Percentiles rank a stretch among this genome's conserved stretches.
Evolutionary conservation across 2,329 filamentous ascomycete genomes (phyloP).

Genomic region (Aspergillus transmontanensis): DNA sequence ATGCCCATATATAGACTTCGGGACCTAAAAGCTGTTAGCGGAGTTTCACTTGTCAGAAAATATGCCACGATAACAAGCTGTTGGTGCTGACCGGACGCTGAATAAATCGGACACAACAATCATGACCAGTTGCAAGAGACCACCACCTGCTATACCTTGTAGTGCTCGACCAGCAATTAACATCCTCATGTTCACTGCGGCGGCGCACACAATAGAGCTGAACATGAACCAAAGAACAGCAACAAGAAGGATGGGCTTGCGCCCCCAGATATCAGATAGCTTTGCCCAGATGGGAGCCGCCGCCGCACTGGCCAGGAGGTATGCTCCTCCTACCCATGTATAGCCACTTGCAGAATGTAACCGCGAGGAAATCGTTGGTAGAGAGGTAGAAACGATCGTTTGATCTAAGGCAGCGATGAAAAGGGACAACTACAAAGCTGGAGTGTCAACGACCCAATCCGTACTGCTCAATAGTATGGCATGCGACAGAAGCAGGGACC

Average conservation of each 20-base stretch:
- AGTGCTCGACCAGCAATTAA: slow-evolving; percentile 56
- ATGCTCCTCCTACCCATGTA: slow-evolving; percentile 75
- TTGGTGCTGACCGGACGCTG: slow-evolving; percentile 39
- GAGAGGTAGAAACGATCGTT: slow-evolving; percentile 62
- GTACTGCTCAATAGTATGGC: not conserved
- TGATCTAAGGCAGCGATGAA: slow-evolving; percentile 34
- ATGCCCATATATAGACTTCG: slow-evolving; percentile 54
- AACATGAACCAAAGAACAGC: slow-evolving; percentile 51
- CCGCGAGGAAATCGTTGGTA: slow-evolving; percentile 61
- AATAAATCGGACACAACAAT: slow-evolving; percentile 60
- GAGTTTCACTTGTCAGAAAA: not conserved
- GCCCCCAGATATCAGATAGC: slow-evolving; percentile 60
- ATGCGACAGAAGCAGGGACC: not conserved
- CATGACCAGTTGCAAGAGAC: slow-evolving; percentile 53
- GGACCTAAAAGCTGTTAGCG: slow-evolving; percentile 30
- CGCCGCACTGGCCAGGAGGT: slow-evolving; percentile 69
- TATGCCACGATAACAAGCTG: not conserved
- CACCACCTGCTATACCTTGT: slow-evolving; percentile 57
- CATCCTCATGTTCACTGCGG: slow-evolving; percentile 50
- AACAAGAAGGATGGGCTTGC: slow-evolving; percentile 54
- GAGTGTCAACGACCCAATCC: not conserved
- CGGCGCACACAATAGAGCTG: slow-evolving; percentile 53
- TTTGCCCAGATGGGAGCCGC: slow-evolving; percentile 69
- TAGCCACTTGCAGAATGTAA: slow-evolving; percentile 70
- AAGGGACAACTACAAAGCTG: not conserved